phyloP scores from a whole-genome alignment of 352 stramenopile genomes.

The Pythium phragmitis region DNA sequence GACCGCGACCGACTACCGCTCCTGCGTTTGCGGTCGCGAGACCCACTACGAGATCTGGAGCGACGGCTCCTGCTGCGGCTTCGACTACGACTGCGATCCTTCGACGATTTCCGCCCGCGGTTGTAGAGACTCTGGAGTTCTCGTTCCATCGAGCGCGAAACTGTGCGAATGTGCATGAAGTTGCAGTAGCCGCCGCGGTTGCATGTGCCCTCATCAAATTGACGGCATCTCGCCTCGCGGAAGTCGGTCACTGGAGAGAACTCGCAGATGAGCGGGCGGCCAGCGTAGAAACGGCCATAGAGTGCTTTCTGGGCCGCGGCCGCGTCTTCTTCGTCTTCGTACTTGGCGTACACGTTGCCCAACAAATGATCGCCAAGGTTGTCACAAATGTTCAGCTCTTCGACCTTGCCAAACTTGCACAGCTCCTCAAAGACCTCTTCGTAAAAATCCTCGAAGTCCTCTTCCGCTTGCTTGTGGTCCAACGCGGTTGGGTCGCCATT shows the following conservation, averaged over 20 bases:
- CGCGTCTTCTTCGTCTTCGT: constrained; percentile 97
- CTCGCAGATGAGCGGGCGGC: constrained; percentile 94
- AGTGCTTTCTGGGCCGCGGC: constrained; percentile 95
- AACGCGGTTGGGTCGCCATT: constrained; percentile 82
- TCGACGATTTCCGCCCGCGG: constrained; percentile 50
- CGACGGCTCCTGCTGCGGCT: constrained; percentile 38
- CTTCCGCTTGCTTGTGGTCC: constrained; percentile 90
- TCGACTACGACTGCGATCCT: constrained; percentile 45
- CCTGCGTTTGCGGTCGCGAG: constrained; percentile 43
- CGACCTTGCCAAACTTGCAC: constrained; percentile 97
- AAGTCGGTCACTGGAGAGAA: constrained; percentile 99
- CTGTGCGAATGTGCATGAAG: constrained; percentile 99
- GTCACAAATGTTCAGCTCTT: constrained; percentile 99
- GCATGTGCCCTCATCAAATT: constrained; percentile 98
- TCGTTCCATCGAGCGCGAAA: constrained; percentile 77
- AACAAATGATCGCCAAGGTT: constrained; percentile 99
- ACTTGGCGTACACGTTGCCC: constrained; percentile 99
- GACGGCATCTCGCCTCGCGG: constrained; percentile 95
- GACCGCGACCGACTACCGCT: constrained; percentile 46
- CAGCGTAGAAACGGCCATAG: constrained; percentile 97
- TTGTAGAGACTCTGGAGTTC: constrained; percentile 89
- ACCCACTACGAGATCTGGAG: constrained; percentile 50
- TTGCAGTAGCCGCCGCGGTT: constrained; percentile 98
- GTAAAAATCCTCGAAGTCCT: constrained; percentile 97
- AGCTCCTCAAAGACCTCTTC: constrained; percentile 98